Percentiles rank a stretch among this genome's conserved stretches.
Evolutionary conservation across 768 basidiomycete genomes (phyloP).

Genomic region (Lentinus tigrinus): DNA sequence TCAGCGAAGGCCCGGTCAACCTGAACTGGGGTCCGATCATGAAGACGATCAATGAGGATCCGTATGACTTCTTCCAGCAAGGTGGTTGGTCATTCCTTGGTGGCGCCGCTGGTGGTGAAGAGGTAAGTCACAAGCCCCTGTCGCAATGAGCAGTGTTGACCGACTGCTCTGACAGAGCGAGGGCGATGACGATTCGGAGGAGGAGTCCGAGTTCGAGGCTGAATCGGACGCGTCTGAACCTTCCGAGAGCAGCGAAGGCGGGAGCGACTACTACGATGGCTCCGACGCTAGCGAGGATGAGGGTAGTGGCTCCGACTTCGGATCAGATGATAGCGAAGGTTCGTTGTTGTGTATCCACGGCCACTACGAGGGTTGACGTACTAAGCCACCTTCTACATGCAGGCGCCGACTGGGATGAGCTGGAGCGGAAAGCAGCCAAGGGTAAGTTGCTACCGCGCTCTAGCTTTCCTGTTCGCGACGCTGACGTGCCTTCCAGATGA

Average conservation of each 20-base stretch:
- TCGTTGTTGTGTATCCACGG: not conserved
- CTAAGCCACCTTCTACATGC: not conserved
- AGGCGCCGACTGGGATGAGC: slow-evolving; percentile 96
- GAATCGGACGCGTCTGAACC: slow-evolving; percentile 44
- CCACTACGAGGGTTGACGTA: not conserved
- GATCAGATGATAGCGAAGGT: slow-evolving; percentile 62
- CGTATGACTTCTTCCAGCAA: slow-evolving; percentile 91
- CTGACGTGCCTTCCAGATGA: slow-evolving; percentile 36
- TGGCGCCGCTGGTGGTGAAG: slow-evolving; percentile 59
- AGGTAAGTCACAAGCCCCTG: slow-evolving; percentile 45
- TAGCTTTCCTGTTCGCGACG: not conserved
- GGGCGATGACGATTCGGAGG: slow-evolving; percentile 60
- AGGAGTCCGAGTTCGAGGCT: slow-evolving; percentile 66
- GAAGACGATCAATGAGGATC: slow-evolving; percentile 97
- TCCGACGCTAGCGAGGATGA: slow-evolving; percentile 54
- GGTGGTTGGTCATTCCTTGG: slow-evolving; percentile 96
- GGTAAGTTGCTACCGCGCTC: slow-evolving; percentile 40
- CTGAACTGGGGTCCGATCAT: slow-evolving; percentile 98
- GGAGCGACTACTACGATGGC: slow-evolving; percentile 47
- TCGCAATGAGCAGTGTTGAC: not conserved
- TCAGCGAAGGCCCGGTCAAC: slow-evolving; percentile 95
- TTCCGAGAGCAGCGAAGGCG: slow-evolving; percentile 48
- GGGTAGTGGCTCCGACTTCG: slow-evolving; percentile 68
- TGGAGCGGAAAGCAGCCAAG: slow-evolving; percentile 89
- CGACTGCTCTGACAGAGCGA: slow-evolving; percentile 41